These are phyloP conservation scores for Xylaria acuta DNA, from an alignment of 495 filamentous ascomycete genomes.

Conservation along the genomic window DNA sequence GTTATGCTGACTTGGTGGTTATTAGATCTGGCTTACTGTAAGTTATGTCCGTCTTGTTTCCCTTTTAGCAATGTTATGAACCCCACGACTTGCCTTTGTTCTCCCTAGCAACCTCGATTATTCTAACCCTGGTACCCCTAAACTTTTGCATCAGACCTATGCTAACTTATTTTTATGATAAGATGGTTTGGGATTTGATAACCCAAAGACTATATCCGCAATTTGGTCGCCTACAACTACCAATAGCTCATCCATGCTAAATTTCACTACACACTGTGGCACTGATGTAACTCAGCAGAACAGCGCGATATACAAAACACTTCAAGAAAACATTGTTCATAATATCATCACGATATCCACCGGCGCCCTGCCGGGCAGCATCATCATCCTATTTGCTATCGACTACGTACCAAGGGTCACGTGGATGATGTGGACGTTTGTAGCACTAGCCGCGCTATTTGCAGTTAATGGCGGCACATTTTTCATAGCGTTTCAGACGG, in stretches of 20 bases:
- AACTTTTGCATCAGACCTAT: not conserved
- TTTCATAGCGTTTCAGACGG: constrained; percentile 36
- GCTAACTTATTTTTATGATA: not conserved
- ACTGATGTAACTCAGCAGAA: constrained; percentile 7
- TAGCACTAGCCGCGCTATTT: constrained; percentile 47
- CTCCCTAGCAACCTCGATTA: not conserved
- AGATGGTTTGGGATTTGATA: constrained; percentile 69
- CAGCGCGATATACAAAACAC: constrained; percentile 41
- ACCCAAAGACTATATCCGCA: constrained; percentile 53
- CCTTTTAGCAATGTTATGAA: not conserved
- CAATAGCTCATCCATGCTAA: constrained; percentile 12
- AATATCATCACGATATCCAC: constrained; percentile 48
- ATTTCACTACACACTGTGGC: not conserved
- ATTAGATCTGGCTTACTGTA: constrained; percentile 63
- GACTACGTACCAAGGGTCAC: constrained; percentile 47
- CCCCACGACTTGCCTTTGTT: not conserved
- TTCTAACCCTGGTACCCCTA: not conserved
- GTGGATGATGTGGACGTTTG: constrained; percentile 47
- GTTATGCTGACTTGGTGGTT: constrained; percentile 73
- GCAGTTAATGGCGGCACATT: constrained; percentile 47
- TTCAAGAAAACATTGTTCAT: constrained; percentile 41
- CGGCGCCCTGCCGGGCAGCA: constrained; percentile 46
- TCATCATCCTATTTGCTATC: constrained; percentile 45
- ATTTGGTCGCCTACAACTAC: constrained; percentile 47
- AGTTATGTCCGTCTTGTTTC: not conserved